These are phyloP conservation scores for Dioscorea dumetorum DNA, from an alignment of 106 monocot genomes.

Conservation along the genomic window DNA sequence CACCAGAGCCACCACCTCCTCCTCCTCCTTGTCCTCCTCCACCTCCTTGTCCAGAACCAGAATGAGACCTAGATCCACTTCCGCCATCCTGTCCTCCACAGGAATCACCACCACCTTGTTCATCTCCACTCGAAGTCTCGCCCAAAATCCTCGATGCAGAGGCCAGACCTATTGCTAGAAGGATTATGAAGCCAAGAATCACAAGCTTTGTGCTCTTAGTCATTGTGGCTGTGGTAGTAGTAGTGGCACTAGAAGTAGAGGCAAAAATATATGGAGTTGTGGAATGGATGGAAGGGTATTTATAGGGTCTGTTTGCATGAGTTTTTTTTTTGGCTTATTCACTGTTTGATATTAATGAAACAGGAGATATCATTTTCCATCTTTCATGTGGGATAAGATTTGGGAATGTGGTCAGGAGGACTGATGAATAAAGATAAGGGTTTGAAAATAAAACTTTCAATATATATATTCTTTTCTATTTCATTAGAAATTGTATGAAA, in stretches of 20 bases:
- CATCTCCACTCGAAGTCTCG: neutral
- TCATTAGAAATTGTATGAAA: too few relatives aligned
- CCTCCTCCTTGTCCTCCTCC: neutral
- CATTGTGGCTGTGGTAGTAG: neutral
- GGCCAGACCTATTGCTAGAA: neutral
- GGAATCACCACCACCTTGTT: neutral
- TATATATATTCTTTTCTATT: too few relatives aligned
- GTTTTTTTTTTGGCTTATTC: neutral
- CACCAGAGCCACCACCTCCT: neutral
- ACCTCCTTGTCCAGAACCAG: neutral
- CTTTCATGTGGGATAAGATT: too few relatives aligned
- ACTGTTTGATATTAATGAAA: too few relatives aligned
- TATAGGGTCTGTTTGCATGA: conserved; percentile 1
- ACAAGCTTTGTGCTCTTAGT: neutral
- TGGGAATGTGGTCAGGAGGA: too few relatives aligned
- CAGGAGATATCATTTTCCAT: too few relatives aligned
- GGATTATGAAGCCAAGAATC: neutral
- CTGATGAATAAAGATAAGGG: too few relatives aligned
- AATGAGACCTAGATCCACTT: neutral
- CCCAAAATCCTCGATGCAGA: conserved; percentile 2
- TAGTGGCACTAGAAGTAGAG: too few relatives aligned
- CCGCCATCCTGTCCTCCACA: neutral
- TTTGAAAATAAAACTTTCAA: too few relatives aligned
- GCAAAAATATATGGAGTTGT: neutral
- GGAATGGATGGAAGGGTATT: neutral